Evolutionary conservation across 2,329 filamentous ascomycete genomes (phyloP).

Genomic region (Xylaria digitata): DNA sequence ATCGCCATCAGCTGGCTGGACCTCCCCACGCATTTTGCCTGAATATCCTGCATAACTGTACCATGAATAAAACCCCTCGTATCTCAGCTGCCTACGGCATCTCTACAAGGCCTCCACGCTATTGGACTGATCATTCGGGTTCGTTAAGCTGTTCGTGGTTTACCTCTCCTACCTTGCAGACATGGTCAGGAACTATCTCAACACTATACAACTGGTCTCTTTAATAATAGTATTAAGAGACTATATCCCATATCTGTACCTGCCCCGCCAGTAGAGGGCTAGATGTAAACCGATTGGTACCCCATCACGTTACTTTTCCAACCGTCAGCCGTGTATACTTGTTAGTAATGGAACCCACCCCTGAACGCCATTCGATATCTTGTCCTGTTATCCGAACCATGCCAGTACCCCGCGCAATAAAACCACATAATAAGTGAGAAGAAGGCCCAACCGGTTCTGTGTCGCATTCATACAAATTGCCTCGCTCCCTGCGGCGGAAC

Average conservation of each 20-base stretch:
- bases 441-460: no score
- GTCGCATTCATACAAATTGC: conserved; percentile 29
- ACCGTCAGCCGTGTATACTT: background rate
- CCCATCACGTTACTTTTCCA: background rate
- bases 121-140: background rate
- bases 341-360: conserved; percentile 4
- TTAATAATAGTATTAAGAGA: background rate
- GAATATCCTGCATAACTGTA: conserved; percentile 32
- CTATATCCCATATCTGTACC: background rate
- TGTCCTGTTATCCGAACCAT: background rate
- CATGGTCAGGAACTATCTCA: background rate
- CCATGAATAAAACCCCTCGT: conserved; percentile 2
- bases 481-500: conserved; percentile 30
- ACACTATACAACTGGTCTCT: background rate
- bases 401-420: background rate
- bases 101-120: background rate
- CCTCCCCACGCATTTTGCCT: conserved; percentile 30
- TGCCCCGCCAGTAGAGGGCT: background rate
- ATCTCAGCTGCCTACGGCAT: conserved; percentile 20
- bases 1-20: conserved; percentile 22
- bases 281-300: background rate
- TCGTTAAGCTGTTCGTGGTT: background rate
- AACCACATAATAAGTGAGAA: background rate
- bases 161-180: background rate
- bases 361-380: conserved; percentile 7